Evolutionary conservation across 352 stramenopile genomes (phyloP).

Genomic region (Hyaloperonospora brassicae): DNA sequence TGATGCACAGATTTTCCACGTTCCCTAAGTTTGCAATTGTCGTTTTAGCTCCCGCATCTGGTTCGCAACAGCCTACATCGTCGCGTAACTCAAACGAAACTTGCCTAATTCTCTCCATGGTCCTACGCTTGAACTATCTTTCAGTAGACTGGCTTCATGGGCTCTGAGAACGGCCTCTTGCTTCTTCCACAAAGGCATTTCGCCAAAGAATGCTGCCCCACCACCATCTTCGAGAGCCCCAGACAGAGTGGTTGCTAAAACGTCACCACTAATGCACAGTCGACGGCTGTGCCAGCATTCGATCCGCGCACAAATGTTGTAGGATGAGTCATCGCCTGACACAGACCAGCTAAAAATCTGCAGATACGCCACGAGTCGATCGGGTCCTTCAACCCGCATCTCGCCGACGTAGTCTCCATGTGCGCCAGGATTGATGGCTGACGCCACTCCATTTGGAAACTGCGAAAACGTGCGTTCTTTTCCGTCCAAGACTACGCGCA

Average conservation of each 20-base stretch:
- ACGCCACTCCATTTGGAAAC: slow-evolving; percentile 44
- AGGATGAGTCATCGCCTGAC: slow-evolving; percentile 20
- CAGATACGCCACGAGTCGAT: slow-evolving; percentile 39
- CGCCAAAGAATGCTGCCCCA: slow-evolving; percentile 33
- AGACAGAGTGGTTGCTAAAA: slow-evolving; percentile 28
- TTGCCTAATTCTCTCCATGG: slow-evolving; percentile 28
- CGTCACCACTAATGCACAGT: slow-evolving; percentile 39
- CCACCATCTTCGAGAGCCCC: slow-evolving; percentile 30
- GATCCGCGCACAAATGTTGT: slow-evolving; percentile 37
- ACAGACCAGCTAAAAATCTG: slow-evolving; percentile 44
- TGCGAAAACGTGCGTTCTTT: slow-evolving; percentile 53
- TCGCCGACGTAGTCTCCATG: slow-evolving; percentile 59
- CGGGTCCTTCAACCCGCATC: slow-evolving; percentile 38
- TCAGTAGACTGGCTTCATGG: slow-evolving; percentile 10
- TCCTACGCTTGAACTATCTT: slow-evolving; percentile 3
- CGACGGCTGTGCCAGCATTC: slow-evolving; percentile 35
- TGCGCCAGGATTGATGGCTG: slow-evolving; percentile 31
- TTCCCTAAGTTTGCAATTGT: no score
- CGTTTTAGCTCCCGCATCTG: no score
- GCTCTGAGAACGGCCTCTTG: slow-evolving; percentile 30
- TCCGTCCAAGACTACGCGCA: slow-evolving; percentile 46
- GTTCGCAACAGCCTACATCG: no score
- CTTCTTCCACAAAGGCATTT: slow-evolving; percentile 48
- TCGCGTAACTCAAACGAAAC: slow-evolving; percentile 33
- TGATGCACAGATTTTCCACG: no score